Evolutionary conservation across 768 basidiomycete genomes (phyloP), one percentile per base, ranked within the genome.

Genomic region (Phaeotremella skinneri): DNA sequence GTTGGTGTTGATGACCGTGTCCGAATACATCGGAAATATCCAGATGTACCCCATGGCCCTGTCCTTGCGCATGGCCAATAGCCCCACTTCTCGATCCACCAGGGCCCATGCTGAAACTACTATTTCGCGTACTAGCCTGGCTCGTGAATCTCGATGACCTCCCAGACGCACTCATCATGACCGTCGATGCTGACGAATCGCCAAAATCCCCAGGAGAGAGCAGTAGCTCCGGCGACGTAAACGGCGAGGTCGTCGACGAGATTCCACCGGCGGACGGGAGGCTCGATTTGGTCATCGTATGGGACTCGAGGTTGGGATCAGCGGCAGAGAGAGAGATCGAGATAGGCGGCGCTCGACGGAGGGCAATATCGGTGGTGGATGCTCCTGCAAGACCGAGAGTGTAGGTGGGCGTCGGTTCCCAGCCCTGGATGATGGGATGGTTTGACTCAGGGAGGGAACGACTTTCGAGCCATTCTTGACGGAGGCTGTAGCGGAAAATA

Each of bases 401-500:
- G n/a, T n/a, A n/a, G n/a, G n/a, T 34, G 30, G 7, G 45, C 45
- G 34, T 20, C 20, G 61, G 42, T 16, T 62, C 55, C 64, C 60
- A 66, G 14, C 41, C 51, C 26, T 60, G 52, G 4, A 51, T 30
- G 29, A 39, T 34, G n/a, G 16, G 32, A 23, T 52, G 54, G 21
- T 37, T n/a, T 9, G 59, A 34, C 17, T 34, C 6, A 11, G 30
- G 41, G 41, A 42, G 34, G 2, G 34, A 5, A 32, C 43, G 47
- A 13, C 23, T 45, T 32, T 56, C 60, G 42, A 54, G 56, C 67
- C 67, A 69, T 37, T 62, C 67, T 26, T 56, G 45, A n/a, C 67
- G 63, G 17, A 69, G 64, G 29, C 66, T 68, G 48, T n/a, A n/a
- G n/a, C n/a, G n/a, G n/a, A n/a, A n/a, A n/a, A n/a, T n/a, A n/a